Base-by-base conservation (phyloP, 176 grass and related monocot genomes). In the Triticum dicoccoides region DNA sequence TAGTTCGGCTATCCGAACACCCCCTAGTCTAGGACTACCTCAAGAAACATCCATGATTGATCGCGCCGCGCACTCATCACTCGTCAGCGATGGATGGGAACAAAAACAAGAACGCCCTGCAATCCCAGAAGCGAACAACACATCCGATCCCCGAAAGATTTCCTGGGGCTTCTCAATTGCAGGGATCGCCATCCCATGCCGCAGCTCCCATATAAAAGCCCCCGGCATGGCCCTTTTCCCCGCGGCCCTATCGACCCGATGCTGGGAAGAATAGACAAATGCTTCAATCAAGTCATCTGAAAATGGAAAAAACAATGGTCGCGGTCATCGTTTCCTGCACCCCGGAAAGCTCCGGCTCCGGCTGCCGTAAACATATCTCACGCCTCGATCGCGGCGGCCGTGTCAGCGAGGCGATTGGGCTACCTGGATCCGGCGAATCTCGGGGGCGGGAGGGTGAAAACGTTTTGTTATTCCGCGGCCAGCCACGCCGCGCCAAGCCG, bases 351-450 rank as follows among this genome's bases (percentile, higher is more conserved):
- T 65, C 47, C 9, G 70, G 56, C 56, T 59, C 15, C 51, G 20
- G 33, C 73, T 85, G 73, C 29, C 59, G 73, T 65, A 47, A 47
- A 9, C 24, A 29, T 24, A 27, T 42, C 68, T 20, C 69, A 30
- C 69, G 38, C 29, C 21, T 69, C 67, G 62, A 11, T 20, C 11
- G 61, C 17, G 2, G 79, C 47, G 63, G 39, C 61, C 69, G 49
- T 59, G 65, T 45, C 37, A 45, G 70, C 6, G 21, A 21, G 18
- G 56, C 20, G 56, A 12, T 11, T 8, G 30, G 27, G 39, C 69
- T 9, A 0, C 33, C 7, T 3, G 33, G 88, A 90, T 90, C 79
- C 79, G 79, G 63, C 4, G 88, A 63, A 90, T 90, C 88, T 77
- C 61, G 0, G 27, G 9, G 83, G 9, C 45, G 61, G 81, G 30